Base-by-base conservation (phyloP, 2,329 filamentous ascomycete species). In the Colletotrichum gigasporum region DNA sequence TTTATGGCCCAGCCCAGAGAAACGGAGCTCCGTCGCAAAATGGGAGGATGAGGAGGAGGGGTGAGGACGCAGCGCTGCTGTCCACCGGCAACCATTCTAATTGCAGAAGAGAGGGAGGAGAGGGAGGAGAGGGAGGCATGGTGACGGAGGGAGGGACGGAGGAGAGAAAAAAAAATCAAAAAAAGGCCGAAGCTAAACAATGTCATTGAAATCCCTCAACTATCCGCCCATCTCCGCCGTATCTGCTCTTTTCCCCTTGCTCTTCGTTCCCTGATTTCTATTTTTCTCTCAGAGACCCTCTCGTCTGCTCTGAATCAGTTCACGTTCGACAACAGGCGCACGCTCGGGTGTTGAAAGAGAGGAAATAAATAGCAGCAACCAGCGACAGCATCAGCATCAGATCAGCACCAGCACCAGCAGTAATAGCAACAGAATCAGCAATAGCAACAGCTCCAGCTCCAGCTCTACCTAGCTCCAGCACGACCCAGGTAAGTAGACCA, bases 181-280 rank as follows among this genome's bases (percentile, higher is more conserved):
- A 28, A 57, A 51, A 44, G 35, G 22, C 52, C 59, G 44, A 57
- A 58, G 16, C 10, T 50, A 35, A 37, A 58, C 30, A 50, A 63
- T 47, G 54, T 30, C n/a, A 39, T 52, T 58, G 30, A 47, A 52
- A 59, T 51, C 60, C 30, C 54, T 59, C 45, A 52, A 18, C 51
- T 26, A 24, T 54, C 39, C 26, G 26, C 37, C 51, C 37, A 24
- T 42, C 51, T 42, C 51, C 51, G 51, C 37, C 26, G 37, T 41
- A n/a, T 53, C 47, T 30, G 16, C 18, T 30, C 12, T n/a, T 37
- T 28, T 16, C 11, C 22, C 34, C 24, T 24, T 41, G 14, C 37
- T 28, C 35, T n/a, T 30, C 42, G 22, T 26, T 11, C 51, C 24
- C 26, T n/a, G 51, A 26, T 16, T 42, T 54, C 26, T n/a, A 24